These are phyloP conservation scores for Leersia perrieri DNA, from an alignment of 176 grass and related monocot genomes.

Conservation along the genomic window DNA sequence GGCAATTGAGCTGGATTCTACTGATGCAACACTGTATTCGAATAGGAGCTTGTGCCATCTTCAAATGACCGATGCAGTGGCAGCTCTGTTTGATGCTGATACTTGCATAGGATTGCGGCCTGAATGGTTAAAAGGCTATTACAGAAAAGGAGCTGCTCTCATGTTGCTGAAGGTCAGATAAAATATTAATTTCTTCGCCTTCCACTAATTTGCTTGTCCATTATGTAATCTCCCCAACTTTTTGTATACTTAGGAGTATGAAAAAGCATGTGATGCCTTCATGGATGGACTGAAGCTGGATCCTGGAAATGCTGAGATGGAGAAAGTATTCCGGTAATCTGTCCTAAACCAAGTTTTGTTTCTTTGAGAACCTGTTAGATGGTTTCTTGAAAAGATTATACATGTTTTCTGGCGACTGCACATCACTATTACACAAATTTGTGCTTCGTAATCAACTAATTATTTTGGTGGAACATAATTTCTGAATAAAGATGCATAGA, in stretches of 20 bases:
- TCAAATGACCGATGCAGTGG: slow-evolving; percentile 16
- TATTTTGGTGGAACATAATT: no score
- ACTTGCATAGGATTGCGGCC: neutral
- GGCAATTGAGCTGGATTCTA: slow-evolving; percentile 24
- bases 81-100: slow-evolving; percentile 27
- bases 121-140: slow-evolving; percentile 21
- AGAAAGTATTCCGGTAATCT: slow-evolving; percentile 16
- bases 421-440: no score
- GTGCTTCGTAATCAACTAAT: no score
- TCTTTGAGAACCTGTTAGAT: neutral
- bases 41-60: slow-evolving; percentile 28
- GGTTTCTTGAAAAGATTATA: neutral
- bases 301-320: slow-evolving; percentile 21
- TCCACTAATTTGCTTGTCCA: neutral
- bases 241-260: neutral
- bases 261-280: slow-evolving; percentile 17
- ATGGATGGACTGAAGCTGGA: slow-evolving; percentile 27
- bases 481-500: no score
- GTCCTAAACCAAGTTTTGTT: neutral
- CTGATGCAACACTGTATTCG: slow-evolving; percentile 25
- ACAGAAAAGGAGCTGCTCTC: slow-evolving; percentile 27
- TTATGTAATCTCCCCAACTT: neutral
- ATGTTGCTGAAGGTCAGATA: slow-evolving; percentile 31
- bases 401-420: neutral
- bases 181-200: neutral